Evolutionary conservation across 306 rosid genomes (phyloP), one percentile per base, ranked within the genome.

Genomic region (Vicia villosa): DNA sequence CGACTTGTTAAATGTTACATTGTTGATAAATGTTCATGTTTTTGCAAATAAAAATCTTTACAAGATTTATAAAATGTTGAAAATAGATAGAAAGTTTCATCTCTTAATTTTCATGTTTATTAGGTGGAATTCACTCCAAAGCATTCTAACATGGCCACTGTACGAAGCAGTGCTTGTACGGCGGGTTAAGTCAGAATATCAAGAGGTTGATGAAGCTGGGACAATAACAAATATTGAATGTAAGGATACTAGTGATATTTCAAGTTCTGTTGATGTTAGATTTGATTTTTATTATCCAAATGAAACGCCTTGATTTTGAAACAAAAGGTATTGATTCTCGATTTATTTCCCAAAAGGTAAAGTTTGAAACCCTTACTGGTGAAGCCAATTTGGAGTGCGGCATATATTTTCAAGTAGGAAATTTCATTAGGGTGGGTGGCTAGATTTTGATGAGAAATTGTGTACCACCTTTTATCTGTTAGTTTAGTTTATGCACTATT

Each of bases 171-270:
- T 93, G 50, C 98, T 97, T 6, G 97, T 93, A 11, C 83, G 97
- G 68, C 83, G 98, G 34, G 98, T 93, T 67, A 93, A 90, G 80
- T 85, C 90, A 51, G 90, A 90, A 79, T 93, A 93, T 86, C 98
- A 88, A 77, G 87, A 76, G 10, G 71, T 55, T 21, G 98, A 89
- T 26, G 98, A 86, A 79, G 42, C 47, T 69, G 97, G 94, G 60
- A 68, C 86, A 12, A 90, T 93, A 84, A 90, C 90, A 46, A 93
- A 93, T 63, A 76, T 93, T 10, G 94, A 93, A 71, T 93, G 86
- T 87, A 93, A 88, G 83, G 98, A 93, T 69, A 80, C 74, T 0
- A 96, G 92, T 61, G 94, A 88, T 52, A 63, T 24, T 3, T 83
- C 96, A 32, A 94, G 90, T 52, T 86, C 94, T 52, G 98, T 82